phyloP scores from a whole-genome alignment of 2,329 filamentous ascomycete genomes.

The Macrophomina tecta region DNA sequence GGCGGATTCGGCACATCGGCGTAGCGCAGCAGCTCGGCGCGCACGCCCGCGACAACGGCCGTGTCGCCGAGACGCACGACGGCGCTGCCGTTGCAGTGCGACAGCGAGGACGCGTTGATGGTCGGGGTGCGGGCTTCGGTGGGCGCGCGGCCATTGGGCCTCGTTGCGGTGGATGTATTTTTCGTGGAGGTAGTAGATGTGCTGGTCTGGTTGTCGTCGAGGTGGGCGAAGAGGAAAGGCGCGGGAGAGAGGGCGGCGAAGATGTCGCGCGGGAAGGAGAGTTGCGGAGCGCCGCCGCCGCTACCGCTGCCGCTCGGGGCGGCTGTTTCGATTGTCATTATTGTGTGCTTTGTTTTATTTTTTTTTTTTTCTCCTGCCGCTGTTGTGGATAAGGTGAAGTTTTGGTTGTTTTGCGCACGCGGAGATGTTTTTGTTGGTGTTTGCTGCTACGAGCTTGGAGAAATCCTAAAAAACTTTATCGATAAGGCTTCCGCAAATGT shows the following conservation, averaged over 20 bases:
- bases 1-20: conserved; percentile 73
- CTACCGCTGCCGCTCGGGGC: neutral
- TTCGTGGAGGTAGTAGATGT: conserved; percentile 38
- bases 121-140: conserved; percentile 73
- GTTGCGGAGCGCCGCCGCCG: conserved; percentile 31
- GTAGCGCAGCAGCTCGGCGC: conserved; percentile 81
- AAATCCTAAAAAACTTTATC: conserved; percentile 17
- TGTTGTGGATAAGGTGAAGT: neutral
- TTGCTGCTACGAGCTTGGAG: neutral
- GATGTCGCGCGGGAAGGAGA: conserved; percentile 67
- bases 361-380: no score
- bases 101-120: conserved; percentile 81
- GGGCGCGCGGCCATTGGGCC: conserved; percentile 81
- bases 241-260: conserved; percentile 91
- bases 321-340: conserved; percentile 19
- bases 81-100: conserved; percentile 87
- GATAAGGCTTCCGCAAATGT: neutral
- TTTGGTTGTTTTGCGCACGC: neutral
- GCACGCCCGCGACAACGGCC: conserved; percentile 90
- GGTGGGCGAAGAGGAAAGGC: conserved; percentile 87
- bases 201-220: conserved; percentile 59
- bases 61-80: conserved; percentile 89
- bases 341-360: neutral
- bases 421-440: neutral
- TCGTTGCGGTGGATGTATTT: conserved; percentile 59